Evolutionary conservation across 345 rosid genomes (phyloP).

Genomic region (Odontarrhena argentea): DNA sequence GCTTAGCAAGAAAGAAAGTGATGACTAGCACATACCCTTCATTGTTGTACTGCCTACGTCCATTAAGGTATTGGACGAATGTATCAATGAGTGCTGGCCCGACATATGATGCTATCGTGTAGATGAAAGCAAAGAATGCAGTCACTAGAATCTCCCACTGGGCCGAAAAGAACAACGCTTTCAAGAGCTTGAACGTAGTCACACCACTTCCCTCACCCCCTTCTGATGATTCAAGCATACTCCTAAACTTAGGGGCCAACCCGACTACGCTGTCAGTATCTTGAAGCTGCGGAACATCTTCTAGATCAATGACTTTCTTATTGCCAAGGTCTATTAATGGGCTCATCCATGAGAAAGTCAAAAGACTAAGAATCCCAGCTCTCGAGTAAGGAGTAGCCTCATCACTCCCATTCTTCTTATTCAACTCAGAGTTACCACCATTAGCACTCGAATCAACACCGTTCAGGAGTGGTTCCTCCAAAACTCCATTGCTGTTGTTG

Average conservation of each 20-base stretch:
- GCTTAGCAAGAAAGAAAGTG: slow-evolving; percentile 58
- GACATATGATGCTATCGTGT: slow-evolving; percentile 55
- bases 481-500: slow-evolving; percentile 37
- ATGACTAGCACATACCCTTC: slow-evolving; percentile 63
- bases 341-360: slow-evolving; percentile 69
- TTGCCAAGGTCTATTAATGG: slow-evolving; percentile 61
- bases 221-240: slow-evolving; percentile 48
- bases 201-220: slow-evolving; percentile 37
- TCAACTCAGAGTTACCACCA: slow-evolving; percentile 19
- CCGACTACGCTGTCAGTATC: slow-evolving; percentile 49
- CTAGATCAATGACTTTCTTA: slow-evolving; percentile 58
- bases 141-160: slow-evolving; percentile 55
- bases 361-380: slow-evolving; percentile 49
- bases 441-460: slow-evolving; percentile 30
- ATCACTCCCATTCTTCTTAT: slow-evolving; percentile 45
- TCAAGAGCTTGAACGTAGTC: slow-evolving; percentile 54
- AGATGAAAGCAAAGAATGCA: slow-evolving; percentile 43
- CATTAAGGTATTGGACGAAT: slow-evolving; percentile 61
- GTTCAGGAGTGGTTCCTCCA: slow-evolving; percentile 55
- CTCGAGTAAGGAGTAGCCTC: slow-evolving; percentile 52
- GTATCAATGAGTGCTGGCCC: slow-evolving; percentile 67
- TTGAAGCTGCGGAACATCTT: slow-evolving; percentile 70
- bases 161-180: slow-evolving; percentile 47
- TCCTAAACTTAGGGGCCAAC: slow-evolving; percentile 45
- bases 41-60: slow-evolving; percentile 46